Base-by-base conservation (phyloP, 352 stramenopile species). In the Globisporangium uncinulatum region DNA sequence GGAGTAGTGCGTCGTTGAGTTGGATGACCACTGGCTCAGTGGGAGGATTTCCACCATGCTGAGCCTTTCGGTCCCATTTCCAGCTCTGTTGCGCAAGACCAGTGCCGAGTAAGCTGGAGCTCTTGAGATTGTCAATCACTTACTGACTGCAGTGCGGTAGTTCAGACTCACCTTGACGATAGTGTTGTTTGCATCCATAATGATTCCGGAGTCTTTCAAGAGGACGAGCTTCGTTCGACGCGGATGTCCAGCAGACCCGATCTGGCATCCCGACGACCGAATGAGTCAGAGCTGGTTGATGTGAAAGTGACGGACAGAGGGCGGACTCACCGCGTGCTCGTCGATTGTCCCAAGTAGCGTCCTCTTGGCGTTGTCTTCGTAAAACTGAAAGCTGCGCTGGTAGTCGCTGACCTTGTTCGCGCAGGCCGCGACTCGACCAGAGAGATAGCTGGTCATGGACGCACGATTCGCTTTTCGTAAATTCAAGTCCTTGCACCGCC, bases 401-500 rank as follows among this genome's bases (percentile, higher is more conserved):
- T 86, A 85, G 17, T 67, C 65, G 53, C 74, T 92, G 39, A 90
- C 76, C 51, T 77, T 84, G 67, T 80, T 90, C n/a, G 78, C 67
- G 51, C 80, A 89, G 21, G 74, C 80, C 15, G 82, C 80, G 17
- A 92, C 72, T 48, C 78, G 73, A 0, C 82, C 78, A 11, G 77
- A 87, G 20, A 71, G 57, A 57, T 92, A 92, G 59, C 81, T 77
- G 48, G 13, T 15, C 24, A 51, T 15, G 10, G 1, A 31, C 21
- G 20, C 29, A 55, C 31, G 32, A 37, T 9, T 9, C 32, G 9
- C 4, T 37, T 37, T 37, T 37, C 32, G 32, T 37, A 9, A 37
- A 9, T 37, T 37, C 32, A 9, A 37, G 32, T 37, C 9, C 32
- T 37, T 9, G 32, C 32, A 9, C 32, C 32, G 9, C 32, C 32